Base-by-base conservation (phyloP, 2,329 filamentous ascomycete species). In the Teratosphaeriaceae sp. region DNA sequence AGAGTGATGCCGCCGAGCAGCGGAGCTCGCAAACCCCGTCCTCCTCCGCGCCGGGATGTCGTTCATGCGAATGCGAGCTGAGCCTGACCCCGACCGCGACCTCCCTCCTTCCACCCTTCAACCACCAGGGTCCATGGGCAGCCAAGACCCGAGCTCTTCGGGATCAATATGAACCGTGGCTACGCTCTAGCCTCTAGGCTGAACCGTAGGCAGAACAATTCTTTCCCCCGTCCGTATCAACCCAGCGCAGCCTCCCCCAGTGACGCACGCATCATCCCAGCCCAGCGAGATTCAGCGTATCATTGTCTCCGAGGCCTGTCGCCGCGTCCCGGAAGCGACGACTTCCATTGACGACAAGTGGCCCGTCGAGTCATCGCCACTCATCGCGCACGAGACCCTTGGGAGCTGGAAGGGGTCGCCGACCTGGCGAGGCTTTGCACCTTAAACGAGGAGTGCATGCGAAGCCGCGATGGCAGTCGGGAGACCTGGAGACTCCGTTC, bases 391-490 rank as follows among this genome's bases (percentile, higher is more conserved):
- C 22, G 26, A 6, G 16, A 31, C 15, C 3, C 26, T 20, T 27
- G 16, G 19, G 13, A n/a, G 18, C 26, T 31, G 9, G 18, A 40
- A 13, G 16, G 21, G 18, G 12, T 22, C 20, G 22, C 31, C 31
- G 31, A 38, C 15, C 24, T 15, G 13, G 5, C 18, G 35, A 38
- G 11, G 21, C 35, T 12, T 38, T 7, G 26, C 26, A 9, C 20
- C 18, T 15, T 4, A 19, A 34, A 12, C 31, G 15, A 15, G 8
- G 6, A 24, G 4, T 5, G 35, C 5, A 15, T 38, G 36, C 23
- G 19, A 23, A 8, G 36, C 20, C 3, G 11, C 19, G 15, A 44
- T 44, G 42, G 42, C 42, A 27, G 37, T 44, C 42, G 42, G 42
- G 35, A 38, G 22, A 34, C 21, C 24, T 11, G 40, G 24, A 30